phyloP scores from a whole-genome alignment of 2,329 filamentous ascomycete genomes.

The Sporothrix brasiliensis region DNA sequence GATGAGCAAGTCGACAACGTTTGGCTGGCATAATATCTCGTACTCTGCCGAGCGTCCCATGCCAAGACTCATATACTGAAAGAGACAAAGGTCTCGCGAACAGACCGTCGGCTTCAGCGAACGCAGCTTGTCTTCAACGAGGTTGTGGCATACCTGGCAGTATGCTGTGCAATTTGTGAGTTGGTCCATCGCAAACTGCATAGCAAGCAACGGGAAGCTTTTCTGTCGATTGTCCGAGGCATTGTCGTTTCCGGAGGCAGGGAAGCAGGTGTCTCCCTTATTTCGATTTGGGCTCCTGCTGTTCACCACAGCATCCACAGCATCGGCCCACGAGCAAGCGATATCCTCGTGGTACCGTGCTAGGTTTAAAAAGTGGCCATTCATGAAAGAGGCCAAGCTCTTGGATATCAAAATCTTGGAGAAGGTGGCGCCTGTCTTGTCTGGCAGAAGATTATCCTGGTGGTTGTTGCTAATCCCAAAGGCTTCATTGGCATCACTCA shows the following conservation, averaged over 20 bases:
- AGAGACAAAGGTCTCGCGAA: conserved; percentile 72
- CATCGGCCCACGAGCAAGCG: conserved; percentile 67
- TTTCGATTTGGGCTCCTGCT: not conserved
- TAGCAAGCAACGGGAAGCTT: conserved; percentile 61
- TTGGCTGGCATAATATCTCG: conserved; percentile 76
- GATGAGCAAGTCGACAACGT: conserved; percentile 80
- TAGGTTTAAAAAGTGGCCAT: conserved; percentile 64
- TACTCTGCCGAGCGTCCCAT: conserved; percentile 84
- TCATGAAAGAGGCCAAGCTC: conserved; percentile 69
- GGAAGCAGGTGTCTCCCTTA: no score
- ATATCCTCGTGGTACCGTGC: conserved; percentile 60
- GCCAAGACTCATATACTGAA: conserved; percentile 84
- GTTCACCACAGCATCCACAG: conserved; percentile 41
- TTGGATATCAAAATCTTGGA: conserved; percentile 69
- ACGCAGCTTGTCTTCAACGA: conserved; percentile 65
- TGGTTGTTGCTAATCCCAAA: conserved; percentile 37
- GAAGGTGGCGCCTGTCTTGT: conserved; percentile 42
- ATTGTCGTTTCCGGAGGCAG: not conserved
- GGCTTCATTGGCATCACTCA: conserved; percentile 45
- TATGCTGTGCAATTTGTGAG: conserved; percentile 82
- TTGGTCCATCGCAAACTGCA: conserved; percentile 77
- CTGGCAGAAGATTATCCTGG: not conserved
- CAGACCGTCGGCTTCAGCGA: conserved; percentile 81
- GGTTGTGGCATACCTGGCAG: conserved; percentile 81
- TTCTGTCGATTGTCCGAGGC: not conserved